Evolutionary conservation across 2,329 filamentous ascomycete genomes (phyloP), one percentile per base, ranked within the genome.

Genomic region (Calonectria pseudoreteaudii): DNA sequence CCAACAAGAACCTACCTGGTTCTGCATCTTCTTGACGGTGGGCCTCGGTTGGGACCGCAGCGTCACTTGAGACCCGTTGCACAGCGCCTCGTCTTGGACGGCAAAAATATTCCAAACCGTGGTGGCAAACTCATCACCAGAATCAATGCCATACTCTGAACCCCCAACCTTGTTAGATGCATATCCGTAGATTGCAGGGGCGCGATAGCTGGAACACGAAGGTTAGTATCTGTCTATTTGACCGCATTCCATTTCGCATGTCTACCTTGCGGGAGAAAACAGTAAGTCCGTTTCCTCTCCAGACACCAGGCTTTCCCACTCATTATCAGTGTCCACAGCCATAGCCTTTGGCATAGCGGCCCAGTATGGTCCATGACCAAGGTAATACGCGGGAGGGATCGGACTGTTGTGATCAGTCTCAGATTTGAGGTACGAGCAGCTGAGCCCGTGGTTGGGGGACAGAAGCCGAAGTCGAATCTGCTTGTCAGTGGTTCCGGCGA

Each of bases 31-130:
- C 53, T 60, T 23, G 1, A 60, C 41, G 0, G 41, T 18, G 30
- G 28, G 28, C 8, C n/a, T 34, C 7, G 62, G 44, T 3, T 23
- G 26, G 8, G 28, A 31, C n/a, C 36, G 52, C 13, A 56, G 18
- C 8, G 38, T 60, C 0, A 68, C 66, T 49, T 47, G 66, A 7
- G 66, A 68, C 13, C 23, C 36, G 16, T 60, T 28, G 28, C 50
- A 68, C 18, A 68, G 26, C 11, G 50, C 71, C 16, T 73, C 50
- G 23, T 73, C 71, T 38, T 60, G n/a, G 26, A 73, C 16, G n/a
- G 71, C 71, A n/a, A 66, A 26, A n/a, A 73, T 70, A 30, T 53
- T 62, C 71, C 71, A 73, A 3, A 64, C 66, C 7, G 71, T 70
- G 13, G 26, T 66, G 1, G 34, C 28, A 28, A 73, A 70, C 10